Conservation (phyloP, 495 filamentous ascomycete genomes). For the Achaetomiella virescens region DNA sequence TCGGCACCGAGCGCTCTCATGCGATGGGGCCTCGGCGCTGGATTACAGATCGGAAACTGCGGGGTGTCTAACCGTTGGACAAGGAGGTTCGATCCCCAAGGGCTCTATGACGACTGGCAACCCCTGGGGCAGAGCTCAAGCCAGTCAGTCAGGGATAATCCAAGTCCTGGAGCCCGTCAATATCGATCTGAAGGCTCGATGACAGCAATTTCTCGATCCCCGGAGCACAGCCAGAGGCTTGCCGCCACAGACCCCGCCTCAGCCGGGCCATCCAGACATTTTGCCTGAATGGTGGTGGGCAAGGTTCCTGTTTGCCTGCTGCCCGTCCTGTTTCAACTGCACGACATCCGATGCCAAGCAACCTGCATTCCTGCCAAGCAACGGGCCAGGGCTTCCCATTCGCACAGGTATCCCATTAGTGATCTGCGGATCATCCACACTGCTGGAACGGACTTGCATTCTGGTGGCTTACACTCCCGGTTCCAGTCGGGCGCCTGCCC, state of each 20-base stretch:
- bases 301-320: neutral
- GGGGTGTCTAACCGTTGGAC: neutral
- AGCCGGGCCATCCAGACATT: no score
- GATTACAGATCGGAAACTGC: neutral
- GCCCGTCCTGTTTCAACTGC: neutral
- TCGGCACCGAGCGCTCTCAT: neutral
- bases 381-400: slow-evolving; percentile 7
- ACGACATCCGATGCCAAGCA: neutral
- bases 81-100: neutral
- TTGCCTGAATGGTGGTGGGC: no score
- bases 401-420: slow-evolving; percentile 9
- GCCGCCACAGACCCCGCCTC: no score
- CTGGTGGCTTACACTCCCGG: neutral
- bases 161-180: no score
- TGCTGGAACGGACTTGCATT: slow-evolving; percentile 15
- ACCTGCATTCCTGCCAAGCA: neutral
- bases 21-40: neutral
- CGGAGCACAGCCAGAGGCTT: no score
- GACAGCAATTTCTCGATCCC: no score
- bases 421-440: slow-evolving; percentile 28
- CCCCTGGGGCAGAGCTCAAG: neutral
- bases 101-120: neutral
- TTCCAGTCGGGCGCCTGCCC: neutral
- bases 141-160: no score
- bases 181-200: no score